Evolutionary conservation across 2,329 filamentous ascomycete genomes (phyloP).

Genomic region (Ceratocystis huliohia): DNA sequence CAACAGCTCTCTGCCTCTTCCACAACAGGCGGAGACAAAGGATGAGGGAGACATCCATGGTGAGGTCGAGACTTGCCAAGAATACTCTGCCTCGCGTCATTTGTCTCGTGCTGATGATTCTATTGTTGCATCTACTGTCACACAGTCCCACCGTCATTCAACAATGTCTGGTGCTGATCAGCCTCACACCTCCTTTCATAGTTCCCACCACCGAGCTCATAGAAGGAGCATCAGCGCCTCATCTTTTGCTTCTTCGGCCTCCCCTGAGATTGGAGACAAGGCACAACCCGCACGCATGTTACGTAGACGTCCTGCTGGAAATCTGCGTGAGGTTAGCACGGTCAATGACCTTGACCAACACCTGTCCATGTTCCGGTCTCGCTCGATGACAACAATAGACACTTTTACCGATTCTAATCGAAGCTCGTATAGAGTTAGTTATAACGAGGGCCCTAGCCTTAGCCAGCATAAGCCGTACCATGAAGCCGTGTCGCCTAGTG

Average conservation of each 20-base stretch:
- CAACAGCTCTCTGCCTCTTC: neutral
- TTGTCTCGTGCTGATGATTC: constrained; percentile 12
- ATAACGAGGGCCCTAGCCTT: constrained; percentile 23
- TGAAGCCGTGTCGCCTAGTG: constrained; percentile 34
- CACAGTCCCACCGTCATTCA: constrained; percentile 10
- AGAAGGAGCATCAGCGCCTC: constrained; percentile 31
- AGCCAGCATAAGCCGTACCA: constrained; percentile 27
- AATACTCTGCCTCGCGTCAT: constrained; percentile 8
- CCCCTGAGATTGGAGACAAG: constrained; percentile 23
- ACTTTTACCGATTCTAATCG: constrained; percentile 49
- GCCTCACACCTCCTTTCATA: constrained; percentile 49
- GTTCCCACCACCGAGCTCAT: constrained; percentile 40
- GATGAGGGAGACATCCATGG: neutral
- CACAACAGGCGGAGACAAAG: neutral
- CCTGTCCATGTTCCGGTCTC: constrained; percentile 26
- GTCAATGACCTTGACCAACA: constrained; percentile 45
- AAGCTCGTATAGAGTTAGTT: constrained; percentile 38
- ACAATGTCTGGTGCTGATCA: constrained; percentile 29
- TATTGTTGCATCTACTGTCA: constrained; percentile 16
- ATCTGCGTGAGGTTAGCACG: constrained; percentile 55
- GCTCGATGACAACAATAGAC: constrained; percentile 45
- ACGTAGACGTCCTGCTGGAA: constrained; percentile 60
- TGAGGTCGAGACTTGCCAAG: neutral
- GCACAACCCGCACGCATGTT: constrained; percentile 49
- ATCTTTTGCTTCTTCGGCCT: constrained; percentile 22